These are phyloP conservation scores for Apiospora sp. DNA, from an alignment of 2,329 filamentous ascomycete species.

Conservation along the genomic window DNA sequence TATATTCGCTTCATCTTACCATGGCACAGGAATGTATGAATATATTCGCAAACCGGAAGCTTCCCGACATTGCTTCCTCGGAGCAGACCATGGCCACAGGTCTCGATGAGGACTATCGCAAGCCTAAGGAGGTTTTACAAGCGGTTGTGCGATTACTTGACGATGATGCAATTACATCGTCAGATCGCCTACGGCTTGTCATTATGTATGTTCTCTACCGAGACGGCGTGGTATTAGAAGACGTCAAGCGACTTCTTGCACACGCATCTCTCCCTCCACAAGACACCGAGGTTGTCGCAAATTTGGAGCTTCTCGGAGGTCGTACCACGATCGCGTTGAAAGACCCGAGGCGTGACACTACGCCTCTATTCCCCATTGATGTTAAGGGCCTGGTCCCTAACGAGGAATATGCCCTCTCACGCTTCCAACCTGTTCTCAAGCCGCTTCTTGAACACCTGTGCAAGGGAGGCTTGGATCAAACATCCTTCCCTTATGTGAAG, in stretches of 20 bases:
- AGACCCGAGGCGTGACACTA: conserved; percentile 71
- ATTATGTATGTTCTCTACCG: conserved; percentile 86
- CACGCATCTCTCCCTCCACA: conserved; percentile 81
- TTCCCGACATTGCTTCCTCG: conserved; percentile 84
- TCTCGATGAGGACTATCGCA: conserved; percentile 89
- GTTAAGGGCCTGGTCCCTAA: conserved; percentile 59
- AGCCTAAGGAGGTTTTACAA: conserved; percentile 88
- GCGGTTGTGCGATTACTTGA: conserved; percentile 88
- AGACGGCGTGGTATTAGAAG: conserved; percentile 83
- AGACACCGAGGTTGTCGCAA: conserved; percentile 77
- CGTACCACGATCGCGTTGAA: conserved; percentile 75
- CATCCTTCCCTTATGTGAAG: conserved; percentile 75
- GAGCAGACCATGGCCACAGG: conserved; percentile 94
- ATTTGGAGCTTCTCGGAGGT: conserved; percentile 83
- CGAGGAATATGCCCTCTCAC: conserved; percentile 86
- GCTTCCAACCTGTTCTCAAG: conserved; percentile 84
- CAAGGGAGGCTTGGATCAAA: conserved; percentile 71
- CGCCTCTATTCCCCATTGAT: conserved; percentile 77
- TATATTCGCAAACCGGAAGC: conserved; percentile 83
- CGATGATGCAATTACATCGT: conserved; percentile 74
- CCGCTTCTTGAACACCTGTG: conserved; percentile 80
- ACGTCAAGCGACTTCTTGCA: conserved; percentile 83
- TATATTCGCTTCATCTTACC: conserved; percentile 90
- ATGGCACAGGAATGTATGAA: conserved; percentile 99
- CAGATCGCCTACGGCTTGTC: conserved; percentile 85